Evolutionary conservation across 352 stramenopile genomes (phyloP).

Genomic region (Phytopythium litorale): DNA sequence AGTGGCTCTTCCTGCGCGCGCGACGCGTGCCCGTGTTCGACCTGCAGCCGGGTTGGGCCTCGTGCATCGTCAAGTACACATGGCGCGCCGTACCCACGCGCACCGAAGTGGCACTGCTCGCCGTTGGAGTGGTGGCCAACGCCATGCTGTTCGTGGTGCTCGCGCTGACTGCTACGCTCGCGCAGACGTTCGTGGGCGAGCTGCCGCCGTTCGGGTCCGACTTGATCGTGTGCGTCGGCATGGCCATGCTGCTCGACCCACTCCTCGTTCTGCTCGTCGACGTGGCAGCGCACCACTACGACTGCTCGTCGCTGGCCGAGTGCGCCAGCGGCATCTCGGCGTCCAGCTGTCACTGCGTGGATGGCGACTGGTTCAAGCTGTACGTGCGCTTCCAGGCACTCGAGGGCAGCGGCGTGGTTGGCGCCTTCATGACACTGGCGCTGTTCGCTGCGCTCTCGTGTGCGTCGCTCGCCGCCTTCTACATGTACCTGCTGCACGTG

Average conservation of each 20-base stretch:
- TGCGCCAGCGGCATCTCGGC: slow-evolving; percentile 41
- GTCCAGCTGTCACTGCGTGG: slow-evolving; percentile 49
- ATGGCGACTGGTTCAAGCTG: slow-evolving; percentile 89
- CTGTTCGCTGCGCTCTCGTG: slow-evolving; percentile 66
- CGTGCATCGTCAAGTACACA: slow-evolving; percentile 87
- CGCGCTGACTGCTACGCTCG: slow-evolving; percentile 28
- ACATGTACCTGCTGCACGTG: slow-evolving; percentile 79
- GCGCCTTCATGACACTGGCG: slow-evolving; percentile 73
- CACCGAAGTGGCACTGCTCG: slow-evolving; percentile 70
- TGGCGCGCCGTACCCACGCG: slow-evolving; percentile 51
- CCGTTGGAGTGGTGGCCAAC: slow-evolving; percentile 51
- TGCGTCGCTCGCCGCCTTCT: slow-evolving; percentile 49
- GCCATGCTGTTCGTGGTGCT: slow-evolving; percentile 45
- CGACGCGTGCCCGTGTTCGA: slow-evolving; percentile 77
- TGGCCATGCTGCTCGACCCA: slow-evolving; percentile 78
- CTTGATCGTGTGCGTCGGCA: slow-evolving; percentile 74
- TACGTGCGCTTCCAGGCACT: slow-evolving; percentile 70
- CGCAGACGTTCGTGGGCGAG: slow-evolving; percentile 50
- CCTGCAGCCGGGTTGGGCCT: slow-evolving; percentile 55
- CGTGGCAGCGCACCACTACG: slow-evolving; percentile 70
- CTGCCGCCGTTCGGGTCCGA: slow-evolving; percentile 69
- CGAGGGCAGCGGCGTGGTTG: slow-evolving; percentile 77
- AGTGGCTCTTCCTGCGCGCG: slow-evolving; percentile 79
- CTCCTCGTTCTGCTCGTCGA: slow-evolving; percentile 81
- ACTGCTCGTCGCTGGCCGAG: slow-evolving; percentile 40